Evolutionary conservation across 495 filamentous ascomycete genomes (phyloP).

Genomic region (Bacidia gigantensis): DNA sequence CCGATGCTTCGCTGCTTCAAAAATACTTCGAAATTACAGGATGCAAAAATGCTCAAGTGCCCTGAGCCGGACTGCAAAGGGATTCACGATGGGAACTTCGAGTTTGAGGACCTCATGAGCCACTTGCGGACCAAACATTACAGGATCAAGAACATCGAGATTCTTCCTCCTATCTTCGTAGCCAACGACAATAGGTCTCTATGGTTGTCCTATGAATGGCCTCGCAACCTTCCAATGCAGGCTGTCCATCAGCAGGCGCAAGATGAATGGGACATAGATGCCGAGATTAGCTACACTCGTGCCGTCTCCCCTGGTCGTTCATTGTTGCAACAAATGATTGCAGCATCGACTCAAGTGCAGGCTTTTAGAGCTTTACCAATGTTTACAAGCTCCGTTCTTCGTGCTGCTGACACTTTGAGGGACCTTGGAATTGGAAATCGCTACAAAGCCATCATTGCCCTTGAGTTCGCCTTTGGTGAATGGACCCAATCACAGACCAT

Average conservation of each 20-base stretch:
- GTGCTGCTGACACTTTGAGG: neutral
- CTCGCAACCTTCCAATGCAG: conserved; percentile 18
- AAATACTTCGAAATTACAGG: neutral
- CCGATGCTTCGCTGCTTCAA: conserved; percentile 7
- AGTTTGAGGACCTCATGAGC: conserved; percentile 3
- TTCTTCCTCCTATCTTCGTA: neutral
- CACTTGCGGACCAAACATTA: conserved; percentile 3
- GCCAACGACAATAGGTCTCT: neutral
- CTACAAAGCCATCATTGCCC: neutral
- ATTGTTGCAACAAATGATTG: neutral
- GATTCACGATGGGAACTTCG: conserved; percentile 8
- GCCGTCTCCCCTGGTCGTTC: neutral
- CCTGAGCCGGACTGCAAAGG: conserved; percentile 7
- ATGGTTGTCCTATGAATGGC: conserved; percentile 18
- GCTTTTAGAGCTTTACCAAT: neutral
- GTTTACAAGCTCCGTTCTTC: neutral
- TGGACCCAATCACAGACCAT: neutral
- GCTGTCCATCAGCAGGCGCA: conserved; percentile 15
- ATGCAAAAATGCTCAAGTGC: conserved; percentile 14
- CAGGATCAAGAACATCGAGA: neutral
- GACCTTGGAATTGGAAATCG: neutral
- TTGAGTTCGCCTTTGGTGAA: neutral
- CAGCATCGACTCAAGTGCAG: neutral
- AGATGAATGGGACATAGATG: conserved; percentile 15
- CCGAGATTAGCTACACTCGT: neutral